Percentiles rank a stretch among this genome's conserved stretches.
Conservation (phyloP, 2,329 filamentous ascomycete species). For the Acephala macrosclerotiorum region DNA sequence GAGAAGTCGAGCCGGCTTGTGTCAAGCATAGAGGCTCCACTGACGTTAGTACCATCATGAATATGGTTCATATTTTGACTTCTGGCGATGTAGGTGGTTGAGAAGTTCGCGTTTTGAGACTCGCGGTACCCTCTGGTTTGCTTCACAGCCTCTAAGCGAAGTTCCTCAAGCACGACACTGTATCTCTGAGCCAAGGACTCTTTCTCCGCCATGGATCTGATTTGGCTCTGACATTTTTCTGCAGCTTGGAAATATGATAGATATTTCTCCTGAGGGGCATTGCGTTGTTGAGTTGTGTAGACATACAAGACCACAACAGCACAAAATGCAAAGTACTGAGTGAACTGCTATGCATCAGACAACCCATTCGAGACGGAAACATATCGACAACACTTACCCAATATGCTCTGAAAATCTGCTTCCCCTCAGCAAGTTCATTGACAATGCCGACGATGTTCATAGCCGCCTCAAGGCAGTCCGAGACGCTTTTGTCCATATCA, state of each 20-base stretch:
- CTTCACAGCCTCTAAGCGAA: conserved; percentile 39
- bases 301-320: conserved; percentile 55
- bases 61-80: background rate
- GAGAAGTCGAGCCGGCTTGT: background rate
- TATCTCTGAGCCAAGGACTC: conserved; percentile 52
- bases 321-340: conserved; percentile 53
- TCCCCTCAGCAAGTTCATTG: conserved; percentile 46
- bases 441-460: conserved; percentile 49
- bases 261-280: conserved; percentile 40
- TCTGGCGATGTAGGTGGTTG: background rate
- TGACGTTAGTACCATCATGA: background rate
- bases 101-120: conserved; percentile 8
- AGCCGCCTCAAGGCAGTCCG: conserved; percentile 49
- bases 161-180: conserved; percentile 50
- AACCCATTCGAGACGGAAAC: background rate
- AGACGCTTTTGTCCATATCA: conserved; percentile 39
- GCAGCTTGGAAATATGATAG: conserved; percentile 47
- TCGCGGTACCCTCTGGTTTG: conserved; percentile 16
- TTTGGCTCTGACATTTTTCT: conserved; percentile 49
- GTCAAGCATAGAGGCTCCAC: background rate
- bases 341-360: conserved; percentile 38
- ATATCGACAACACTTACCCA: conserved; percentile 44
- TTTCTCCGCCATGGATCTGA: conserved; percentile 47
- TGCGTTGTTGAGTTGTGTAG: conserved; percentile 50
- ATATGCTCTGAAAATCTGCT: conserved; percentile 50